Evolutionary conservation across 2,329 filamentous ascomycete genomes (phyloP), one percentile per base, ranked within the genome.

Genomic region (Fusarium subtropicale): DNA sequence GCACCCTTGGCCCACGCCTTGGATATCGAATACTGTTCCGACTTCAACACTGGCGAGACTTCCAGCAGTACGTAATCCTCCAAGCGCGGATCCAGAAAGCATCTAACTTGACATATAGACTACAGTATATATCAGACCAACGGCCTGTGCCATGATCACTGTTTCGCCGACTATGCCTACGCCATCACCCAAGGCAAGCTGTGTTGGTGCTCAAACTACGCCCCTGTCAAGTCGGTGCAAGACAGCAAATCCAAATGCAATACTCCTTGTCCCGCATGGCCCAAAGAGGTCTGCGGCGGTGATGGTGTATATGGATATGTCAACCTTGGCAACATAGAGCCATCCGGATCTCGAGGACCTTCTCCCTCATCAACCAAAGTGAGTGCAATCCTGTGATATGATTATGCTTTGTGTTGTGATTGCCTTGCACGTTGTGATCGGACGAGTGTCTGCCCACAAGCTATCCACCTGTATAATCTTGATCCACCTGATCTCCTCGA

Each of bases 161-260:
- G 92, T 79, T 72, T 78, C 28, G 74, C 76, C 22, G 71, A 82
- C 18, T 91, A 84, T 68, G 91, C 91, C 39, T 92, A 90, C 66
- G 91, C 90, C 68, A 82, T 95, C 48, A 81, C 94, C 2, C 86
- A 92, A 71, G 84, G 79, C 18, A 81, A 87, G 33, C 78, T 84
- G 53, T 95, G 92, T 76, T 95, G 91, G 91, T 95, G 92, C 77
- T 90, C 90, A 38, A 86, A 93, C 76, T 89, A 89, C 73, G 83
- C 84, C 3, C 92, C 92, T 11, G 81, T 81, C 51, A 68, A 80
- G 33, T 75, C 74, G 22, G 77, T 76, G 33, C 76, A 82, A 56
- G 80, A 83, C 52, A 74, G 80, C 24, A 77, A 79, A 3, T 69
- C 66, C 34, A 72, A 84, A 24, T 95, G 92, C 79, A 79, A 84